Base-by-base conservation (phyloP, 1,284 basidiomycete species). In the Athelia psychrophila region DNA sequence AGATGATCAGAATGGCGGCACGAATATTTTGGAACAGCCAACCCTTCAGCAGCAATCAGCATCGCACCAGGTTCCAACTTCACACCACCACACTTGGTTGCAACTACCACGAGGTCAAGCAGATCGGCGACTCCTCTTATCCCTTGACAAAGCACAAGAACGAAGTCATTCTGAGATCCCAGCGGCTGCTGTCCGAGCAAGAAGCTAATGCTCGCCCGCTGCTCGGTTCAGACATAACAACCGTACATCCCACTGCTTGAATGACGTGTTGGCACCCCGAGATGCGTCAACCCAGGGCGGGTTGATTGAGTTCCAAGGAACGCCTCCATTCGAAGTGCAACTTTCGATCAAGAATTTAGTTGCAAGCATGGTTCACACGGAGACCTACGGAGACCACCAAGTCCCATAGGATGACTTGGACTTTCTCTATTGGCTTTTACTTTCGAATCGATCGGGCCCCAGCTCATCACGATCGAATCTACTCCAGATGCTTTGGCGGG, bases 51-150 rank as follows among this genome's bases (percentile, higher is more conserved):
- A 92, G 91, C 60, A 93, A 95, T 19, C 91, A 95, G 64, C 76
- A 83, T 15, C 81, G 79, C 19, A 90, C 91, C 8, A 81, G 91
- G 32, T 86, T 98, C 64, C 91, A 95, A 58, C 78, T 98, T 20
- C 86, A 84, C 52, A 95, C 91, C 0, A 80, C 83, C 0, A 80
- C 80, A 33, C 78, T 92, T 2, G 95, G 95, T 2, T 80, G 84
- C 52, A 90, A 95, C 64, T 88, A 83, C 62, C 98, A 98, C 67
- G 87, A 92, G 64, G 86, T 99, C 57, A 85, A 88, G 56, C 88
- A 91, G 60, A 82, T 98, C 19, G 89, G 88, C 9, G 96, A 99
- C 65, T 78, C 86, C 0, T 82, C 89, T n/a, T 98, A 97, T 69
- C 86, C 89, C 8, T 75, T 88, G 33, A 75, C 77, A 15, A 82